A percentile compares a stretch with the other conserved stretches of the same genome.
Conservation (phyloP, 345 rosid genomes). For the Eutrema japonicum region DNA sequence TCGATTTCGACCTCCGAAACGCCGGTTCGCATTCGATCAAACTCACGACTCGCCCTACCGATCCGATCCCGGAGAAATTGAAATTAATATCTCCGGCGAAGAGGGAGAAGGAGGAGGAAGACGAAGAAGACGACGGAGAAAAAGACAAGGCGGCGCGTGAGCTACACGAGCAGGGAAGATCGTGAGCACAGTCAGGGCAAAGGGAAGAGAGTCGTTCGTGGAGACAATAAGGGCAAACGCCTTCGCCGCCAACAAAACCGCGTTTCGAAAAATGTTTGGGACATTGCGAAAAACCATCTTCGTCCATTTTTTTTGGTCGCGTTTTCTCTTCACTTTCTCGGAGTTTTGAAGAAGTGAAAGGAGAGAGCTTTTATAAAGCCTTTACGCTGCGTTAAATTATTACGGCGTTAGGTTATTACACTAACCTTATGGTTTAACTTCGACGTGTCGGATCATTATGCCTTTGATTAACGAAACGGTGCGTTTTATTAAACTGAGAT, state of each 20-base stretch:
- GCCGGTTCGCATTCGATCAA: slow-evolving; percentile 73
- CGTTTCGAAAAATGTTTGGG: slow-evolving; percentile 66
- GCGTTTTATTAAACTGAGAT: neutral
- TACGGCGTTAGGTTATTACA: slow-evolving; percentile 26
- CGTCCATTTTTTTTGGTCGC: slow-evolving; percentile 51
- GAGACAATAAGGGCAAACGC: slow-evolving; percentile 88
- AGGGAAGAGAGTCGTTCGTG: slow-evolving; percentile 72
- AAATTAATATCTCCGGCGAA: slow-evolving; percentile 39
- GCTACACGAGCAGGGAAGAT: slow-evolving; percentile 73
- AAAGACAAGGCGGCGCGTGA: slow-evolving; percentile 51
- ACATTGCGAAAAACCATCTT: slow-evolving; percentile 77
- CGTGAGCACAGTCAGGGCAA: slow-evolving; percentile 80
- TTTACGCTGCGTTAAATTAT: slow-evolving; percentile 33
- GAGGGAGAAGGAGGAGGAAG: slow-evolving; percentile 54
- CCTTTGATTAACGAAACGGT: neutral
- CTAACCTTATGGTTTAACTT: slow-evolving; percentile 28
- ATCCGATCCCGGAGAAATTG: slow-evolving; percentile 39
- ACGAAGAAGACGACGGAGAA: slow-evolving; percentile 53
- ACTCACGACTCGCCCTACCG: slow-evolving; percentile 61
- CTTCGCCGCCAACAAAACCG: slow-evolving; percentile 52
- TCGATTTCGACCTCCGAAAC: slow-evolving; percentile 79
- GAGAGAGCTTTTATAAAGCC: slow-evolving; percentile 12
- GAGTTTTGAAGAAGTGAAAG: slow-evolving; percentile 22
- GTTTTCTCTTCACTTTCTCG: slow-evolving; percentile 14
- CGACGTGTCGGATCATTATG: slow-evolving; percentile 16